phyloP scores from a whole-genome alignment of 75 land plant species.

The Pseudotsuga menziesii region DNA sequence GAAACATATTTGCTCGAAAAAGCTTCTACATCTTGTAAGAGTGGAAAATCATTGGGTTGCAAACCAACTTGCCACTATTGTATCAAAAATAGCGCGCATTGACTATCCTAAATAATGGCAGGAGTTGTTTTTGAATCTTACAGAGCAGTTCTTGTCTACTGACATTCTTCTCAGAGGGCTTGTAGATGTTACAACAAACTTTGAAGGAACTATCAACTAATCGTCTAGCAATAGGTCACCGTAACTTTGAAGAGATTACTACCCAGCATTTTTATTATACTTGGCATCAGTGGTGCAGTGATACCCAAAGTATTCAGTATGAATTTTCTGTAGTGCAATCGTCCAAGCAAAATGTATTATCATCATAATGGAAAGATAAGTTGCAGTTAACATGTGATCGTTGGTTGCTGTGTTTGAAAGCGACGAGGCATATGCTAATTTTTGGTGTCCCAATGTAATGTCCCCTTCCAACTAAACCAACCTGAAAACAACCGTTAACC shows the following conservation, averaged over 20 bases:
- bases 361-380: constrained; percentile 39
- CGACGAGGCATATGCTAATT: constrained; percentile 59
- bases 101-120: constrained; percentile 96
- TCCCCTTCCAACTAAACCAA: too few species aligned
- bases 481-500: too few species aligned
- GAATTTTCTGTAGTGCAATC: constrained; percentile 52
- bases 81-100: constrained; percentile 95
- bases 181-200: constrained; percentile 77
- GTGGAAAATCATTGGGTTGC: too few species aligned
- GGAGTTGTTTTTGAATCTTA: constrained; percentile 19
- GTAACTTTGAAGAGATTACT: constrained; percentile 80
- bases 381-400: constrained; percentile 75
- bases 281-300: constrained; percentile 92
- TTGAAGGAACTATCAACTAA: constrained; percentile 95
- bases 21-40: too few species aligned
- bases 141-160: constrained; percentile 78
- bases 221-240: constrained; percentile 79
- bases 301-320: constrained; percentile 57
- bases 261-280: constrained; percentile 84
- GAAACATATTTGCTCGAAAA: too few species aligned
- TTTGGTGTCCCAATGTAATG: constrained; percentile 80
- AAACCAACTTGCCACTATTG: constrained; percentile 74
- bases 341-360: constrained; percentile 21
- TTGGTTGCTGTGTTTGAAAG: constrained; percentile 90
- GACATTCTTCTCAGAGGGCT: constrained; percentile 84